Base-by-base conservation (phyloP, 176 grass and related monocot genomes). In the Triticum urartu region DNA sequence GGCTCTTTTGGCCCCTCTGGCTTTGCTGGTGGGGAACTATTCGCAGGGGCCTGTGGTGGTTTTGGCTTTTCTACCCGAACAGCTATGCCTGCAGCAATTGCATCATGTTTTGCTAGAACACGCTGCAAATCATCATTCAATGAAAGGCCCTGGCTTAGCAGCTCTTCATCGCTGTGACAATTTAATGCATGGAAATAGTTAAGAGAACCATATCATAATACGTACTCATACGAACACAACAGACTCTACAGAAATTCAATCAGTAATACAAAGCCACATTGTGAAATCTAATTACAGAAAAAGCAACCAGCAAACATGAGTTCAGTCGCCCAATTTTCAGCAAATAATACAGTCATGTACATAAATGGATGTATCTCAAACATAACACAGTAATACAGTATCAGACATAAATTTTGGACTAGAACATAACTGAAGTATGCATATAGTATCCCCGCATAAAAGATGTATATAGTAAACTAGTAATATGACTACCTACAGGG, bases 71-170 rank as follows among this genome's bases (percentile, higher is more conserved):
- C 85, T 20, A 90, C 77, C 42, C 56, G 81, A 90, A 95, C 81
- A 47, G 87, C 85, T 85, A 96, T 90, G 77, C 92, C 92, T 65
- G 92, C 92, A 83, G 94, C 92, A 87, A 99, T 96, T 47, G 90
- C 94, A 84, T 99, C 92, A 7, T 99, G 97, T 64, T 88, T 93
- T 88, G 89, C 92, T 79, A 97, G 82, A 83, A 97, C 92, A 85
- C 91, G 91, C 80, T 99, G 97, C 64, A 99, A 89, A 84, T 96
- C 90, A 92, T 99, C 97, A 93, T 99, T 94, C 82, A 99, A 56
- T 54, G 89, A 90, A 91, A 99, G 97, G 62, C 90, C 97, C 71
- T 94, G 92, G 71, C 76, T 86, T 80, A 99, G 86, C 30, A 97
- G 79, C 25, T 94, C 92, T 72, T 99, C 97, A 2, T 99, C 89